These are phyloP conservation scores for Raphanus sativus DNA, from an alignment of 345 rosid genomes.

Conservation along the genomic window DNA sequence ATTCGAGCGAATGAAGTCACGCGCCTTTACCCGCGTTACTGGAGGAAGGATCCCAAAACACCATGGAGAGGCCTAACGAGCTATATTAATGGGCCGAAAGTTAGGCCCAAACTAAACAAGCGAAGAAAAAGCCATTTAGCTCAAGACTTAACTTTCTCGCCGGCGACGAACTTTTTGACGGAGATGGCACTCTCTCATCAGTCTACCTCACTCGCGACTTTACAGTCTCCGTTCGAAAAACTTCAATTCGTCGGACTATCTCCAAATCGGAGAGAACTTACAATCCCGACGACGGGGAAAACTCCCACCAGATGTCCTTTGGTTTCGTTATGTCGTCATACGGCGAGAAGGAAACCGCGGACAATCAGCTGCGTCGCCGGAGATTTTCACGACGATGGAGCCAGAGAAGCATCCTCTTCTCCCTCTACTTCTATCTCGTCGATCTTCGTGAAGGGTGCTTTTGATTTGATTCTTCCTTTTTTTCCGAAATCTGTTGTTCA, in stretches of 20 bases:
- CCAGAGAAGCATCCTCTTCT: conserved; percentile 17
- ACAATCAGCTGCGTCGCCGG: conserved; percentile 29
- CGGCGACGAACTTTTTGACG: conserved; percentile 22
- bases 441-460: conserved; percentile 36
- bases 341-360: conserved; percentile 15
- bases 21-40: conserved; percentile 35
- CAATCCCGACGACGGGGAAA: background rate
- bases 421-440: conserved; percentile 26
- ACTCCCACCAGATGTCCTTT: conserved; percentile 5
- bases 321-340: background rate
- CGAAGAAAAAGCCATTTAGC: background rate
- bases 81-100: background rate
- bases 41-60: background rate
- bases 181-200: conserved; percentile 43
- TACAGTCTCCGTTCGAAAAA: background rate
- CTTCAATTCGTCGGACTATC: background rate
- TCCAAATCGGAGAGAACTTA: background rate
- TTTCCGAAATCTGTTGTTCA: background rate
- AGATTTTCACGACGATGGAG: conserved; percentile 16
- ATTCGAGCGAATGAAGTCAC: conserved; percentile 10
- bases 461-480: background rate
- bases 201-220: background rate
- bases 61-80: too few relatives aligned
- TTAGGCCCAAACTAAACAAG: conserved; percentile 2
- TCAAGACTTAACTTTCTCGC: background rate